Evolutionary conservation across 306 rosid genomes (phyloP), one percentile per base, ranked within the genome.

Genomic region (Begonia masoniana): DNA sequence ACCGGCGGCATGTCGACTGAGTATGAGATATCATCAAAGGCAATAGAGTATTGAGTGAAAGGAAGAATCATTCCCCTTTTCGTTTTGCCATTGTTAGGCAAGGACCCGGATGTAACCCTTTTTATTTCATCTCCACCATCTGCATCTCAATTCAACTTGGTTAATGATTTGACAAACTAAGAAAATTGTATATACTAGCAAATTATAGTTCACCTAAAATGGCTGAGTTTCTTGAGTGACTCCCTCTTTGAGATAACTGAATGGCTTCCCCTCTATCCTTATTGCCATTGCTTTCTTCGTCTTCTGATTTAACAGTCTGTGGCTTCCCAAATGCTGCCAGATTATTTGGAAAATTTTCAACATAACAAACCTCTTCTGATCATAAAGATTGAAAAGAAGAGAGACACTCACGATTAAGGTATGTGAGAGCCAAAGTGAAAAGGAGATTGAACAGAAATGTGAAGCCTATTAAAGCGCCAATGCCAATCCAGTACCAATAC

Each of bases 1-100:
- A 69, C 95, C 91, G 68, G 67, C 21, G 95, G 95, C 87, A 82
- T 79, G 80, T 76, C 87, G 7, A 85, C 87, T 0, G 91, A 73
- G 72, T 85, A 85, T 13, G 59, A 56, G 47, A 85, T 70, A 39
- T 64, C 78, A 54, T 82, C 80, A 59, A 85, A 85, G 68, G 74
- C 62, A 31, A 81, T 70, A 43, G 82, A 81, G 75, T 82, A 75
- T 46, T 75, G 82, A 46, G 74, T 82, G 66, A 85, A 85, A 46
- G 95, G 91, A 85, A 82, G 91, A 72, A 82, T 59, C 84, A 79
- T 82, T 77, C 95, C 91, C 52, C 52, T 77, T 72, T 65, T 74
- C 55, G 36, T 71, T 9, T 12, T 49, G 7, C 52, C 48, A 57
- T 24, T 67, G 26, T 58, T 39, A 60, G 55, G 42, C 24, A 55